Evolutionary conservation across 2,329 filamentous ascomycete species (phyloP), one percentile per base, ranked within the genome.

Genomic region (Aspergillus ibericus): DNA sequence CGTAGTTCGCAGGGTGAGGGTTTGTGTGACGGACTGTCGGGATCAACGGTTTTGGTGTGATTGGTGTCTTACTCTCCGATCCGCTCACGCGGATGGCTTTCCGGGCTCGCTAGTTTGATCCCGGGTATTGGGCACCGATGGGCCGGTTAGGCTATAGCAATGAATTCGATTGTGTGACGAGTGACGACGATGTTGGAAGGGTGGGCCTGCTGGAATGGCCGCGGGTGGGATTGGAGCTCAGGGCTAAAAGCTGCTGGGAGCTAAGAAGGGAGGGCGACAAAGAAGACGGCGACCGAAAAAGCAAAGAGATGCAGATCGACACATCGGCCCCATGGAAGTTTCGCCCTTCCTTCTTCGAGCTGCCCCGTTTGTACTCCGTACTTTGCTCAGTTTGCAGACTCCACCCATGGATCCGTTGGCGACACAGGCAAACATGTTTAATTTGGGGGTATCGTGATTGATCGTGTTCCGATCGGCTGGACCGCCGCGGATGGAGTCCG

Each of bases 1-100:
- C 36, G 51, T 53, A 53, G 51, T 53, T 53, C 51, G 51, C 51
- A 53, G 51, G 27, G 25, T 48, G 44, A 48, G 44, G 44, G 38
- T 53, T 42, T 53, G 36, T 53, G 51, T 53, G 51, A 53, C 51
- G 27, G 25, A 42, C 51, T 44, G 51, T 53, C 51, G 51, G 51
- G 51, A 53, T 53, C 51, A 53, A 53, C 51, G 51, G 51, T 53
- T 53, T 22, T 53, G 51, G 51, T 29, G n/a, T 53, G 51, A 53
- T 53, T 53, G 51, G 51, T 36, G 8, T 53, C 36, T 53, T 53
- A 53, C 51, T 53, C 51, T 53, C 51, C 51, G 51, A 53, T 53
- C 51, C 51, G 36, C 29, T 53, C 51, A 53, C 36, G 51, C 51
- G 51, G 51, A 53, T 53, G 35, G 51, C 35, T n/a, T 53, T 53